Evolutionary conservation across 2,329 filamentous ascomycete species (phyloP).

Genomic region (Monosporascus cannonballus): DNA sequence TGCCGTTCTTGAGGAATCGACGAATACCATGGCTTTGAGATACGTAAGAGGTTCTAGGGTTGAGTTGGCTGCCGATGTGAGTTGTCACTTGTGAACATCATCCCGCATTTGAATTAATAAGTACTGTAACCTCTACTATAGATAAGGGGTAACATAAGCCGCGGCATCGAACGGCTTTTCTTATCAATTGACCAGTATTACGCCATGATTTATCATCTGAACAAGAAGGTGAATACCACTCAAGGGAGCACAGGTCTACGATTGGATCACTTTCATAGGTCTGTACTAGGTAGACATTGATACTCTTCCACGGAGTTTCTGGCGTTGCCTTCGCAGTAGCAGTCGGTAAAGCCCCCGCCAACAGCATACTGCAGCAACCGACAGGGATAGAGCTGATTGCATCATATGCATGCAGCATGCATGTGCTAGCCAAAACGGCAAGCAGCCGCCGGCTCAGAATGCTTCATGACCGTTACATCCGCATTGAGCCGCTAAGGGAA

Average conservation of each 20-base stretch:
- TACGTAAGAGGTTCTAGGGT: slow-evolving; percentile 20
- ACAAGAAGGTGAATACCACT: too few relatives aligned
- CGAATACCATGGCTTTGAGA: slow-evolving; percentile 17
- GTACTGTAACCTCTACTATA: background rate
- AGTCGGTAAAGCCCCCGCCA: background rate
- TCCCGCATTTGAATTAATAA: background rate
- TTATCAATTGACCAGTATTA: too few relatives aligned
- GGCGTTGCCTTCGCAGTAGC: too few relatives aligned
- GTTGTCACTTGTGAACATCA: background rate
- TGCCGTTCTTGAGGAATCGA: slow-evolving; percentile 9
- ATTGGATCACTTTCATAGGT: too few relatives aligned
- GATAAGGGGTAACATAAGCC: too few relatives aligned
- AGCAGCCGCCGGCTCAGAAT: too few relatives aligned
- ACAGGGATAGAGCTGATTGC: background rate
- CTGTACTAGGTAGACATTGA: too few relatives aligned
- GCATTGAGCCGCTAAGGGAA: background rate
- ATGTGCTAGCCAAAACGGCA: background rate
- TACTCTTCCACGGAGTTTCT: too few relatives aligned
- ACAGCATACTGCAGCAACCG: background rate
- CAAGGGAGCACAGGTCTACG: too few relatives aligned
- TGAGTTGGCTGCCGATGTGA: slow-evolving; percentile 3
- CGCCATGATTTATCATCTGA: too few relatives aligned
- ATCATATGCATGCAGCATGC: background rate
- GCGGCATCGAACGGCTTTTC: too few relatives aligned
- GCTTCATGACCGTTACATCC: background rate